Conservation (phyloP, 2,329 filamentous ascomycete genomes). For the Bertia moriformis region DNA sequence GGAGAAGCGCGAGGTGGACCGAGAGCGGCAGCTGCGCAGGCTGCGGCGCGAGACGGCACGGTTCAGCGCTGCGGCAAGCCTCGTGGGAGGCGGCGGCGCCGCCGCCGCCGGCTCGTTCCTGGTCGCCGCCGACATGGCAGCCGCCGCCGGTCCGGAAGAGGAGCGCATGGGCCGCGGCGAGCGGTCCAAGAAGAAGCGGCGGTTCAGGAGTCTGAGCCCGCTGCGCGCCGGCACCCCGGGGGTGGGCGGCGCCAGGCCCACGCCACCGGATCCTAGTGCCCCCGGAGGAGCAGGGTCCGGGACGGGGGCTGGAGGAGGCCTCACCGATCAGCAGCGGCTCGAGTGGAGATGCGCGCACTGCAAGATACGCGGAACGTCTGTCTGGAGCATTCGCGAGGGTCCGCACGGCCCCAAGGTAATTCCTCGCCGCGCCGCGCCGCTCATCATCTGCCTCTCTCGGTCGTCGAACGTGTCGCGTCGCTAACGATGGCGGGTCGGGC, state of each 20-base stretch:
- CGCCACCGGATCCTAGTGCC: slow-evolving; percentile 66
- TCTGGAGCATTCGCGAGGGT: slow-evolving; percentile 90
- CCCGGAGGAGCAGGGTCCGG: slow-evolving; percentile 50
- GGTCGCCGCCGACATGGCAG: slow-evolving; percentile 32
- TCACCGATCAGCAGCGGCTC: slow-evolving; percentile 64
- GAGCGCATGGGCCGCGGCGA: slow-evolving; percentile 86
- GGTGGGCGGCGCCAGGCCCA: slow-evolving; percentile 62
- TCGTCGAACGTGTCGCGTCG: slow-evolving; percentile 7
- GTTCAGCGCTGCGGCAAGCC: slow-evolving; percentile 73
- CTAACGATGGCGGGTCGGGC: slow-evolving; percentile 3
- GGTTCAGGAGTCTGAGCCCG: slow-evolving; percentile 80
- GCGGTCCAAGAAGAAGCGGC: slow-evolving; percentile 84
- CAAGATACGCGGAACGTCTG: slow-evolving; percentile 70
- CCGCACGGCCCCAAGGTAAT: slow-evolving; percentile 69
- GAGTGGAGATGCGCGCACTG: slow-evolving; percentile 85
- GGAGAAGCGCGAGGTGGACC: slow-evolving; percentile 87
- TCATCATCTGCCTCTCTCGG: slow-evolving; percentile 3
- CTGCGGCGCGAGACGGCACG: slow-evolving; percentile 80
- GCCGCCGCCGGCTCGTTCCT: slow-evolving; percentile 47
- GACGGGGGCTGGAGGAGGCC: slow-evolving; percentile 36
- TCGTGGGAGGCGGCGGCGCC: slow-evolving; percentile 68
- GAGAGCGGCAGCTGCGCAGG: slow-evolving; percentile 77
- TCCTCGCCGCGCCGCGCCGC: not conserved
- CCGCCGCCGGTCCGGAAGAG: too few species aligned
- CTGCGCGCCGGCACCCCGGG: slow-evolving; percentile 50